Conservation (phyloP, 352 stramenopile species). For the Phytophthora kernoviae region DNA sequence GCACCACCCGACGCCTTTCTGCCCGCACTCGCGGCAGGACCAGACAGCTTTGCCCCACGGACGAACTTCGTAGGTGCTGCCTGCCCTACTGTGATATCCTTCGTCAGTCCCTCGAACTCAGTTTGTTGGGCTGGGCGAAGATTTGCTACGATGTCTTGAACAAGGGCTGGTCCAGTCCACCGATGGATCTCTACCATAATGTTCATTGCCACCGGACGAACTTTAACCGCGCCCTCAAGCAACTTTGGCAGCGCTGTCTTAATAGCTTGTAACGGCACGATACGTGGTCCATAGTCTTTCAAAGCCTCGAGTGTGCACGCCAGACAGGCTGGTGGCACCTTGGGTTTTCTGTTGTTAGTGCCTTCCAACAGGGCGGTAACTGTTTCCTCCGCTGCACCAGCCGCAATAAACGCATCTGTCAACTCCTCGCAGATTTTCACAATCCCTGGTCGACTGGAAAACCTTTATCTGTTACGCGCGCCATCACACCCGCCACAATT, state of each 20-base stretch:
- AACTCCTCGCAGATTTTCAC: slow-evolving; percentile 84
- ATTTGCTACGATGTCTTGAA: slow-evolving; percentile 82
- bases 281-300: slow-evolving; percentile 78
- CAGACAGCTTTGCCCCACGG: slow-evolving; percentile 55
- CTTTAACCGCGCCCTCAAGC: slow-evolving; percentile 85
- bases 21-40: slow-evolving; percentile 10
- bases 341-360: slow-evolving; percentile 88
- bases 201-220: slow-evolving; percentile 78
- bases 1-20: slow-evolving; percentile 14
- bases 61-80: slow-evolving; percentile 74
- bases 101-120: slow-evolving; percentile 79
- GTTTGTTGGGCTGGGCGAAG: slow-evolving; percentile 84
- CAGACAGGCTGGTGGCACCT: slow-evolving; percentile 80
- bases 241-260: slow-evolving; percentile 71
- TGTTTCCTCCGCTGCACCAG: slow-evolving; percentile 77
- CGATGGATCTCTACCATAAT: slow-evolving; percentile 83
- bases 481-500: slow-evolving; percentile 74
- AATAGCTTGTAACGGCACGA: slow-evolving; percentile 72
- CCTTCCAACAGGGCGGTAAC: slow-evolving; percentile 77
- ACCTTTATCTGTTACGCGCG: slow-evolving; percentile 85
- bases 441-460: slow-evolving; percentile 74
- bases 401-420: slow-evolving; percentile 73
- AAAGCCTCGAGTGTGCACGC: slow-evolving; percentile 69
- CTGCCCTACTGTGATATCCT: slow-evolving; percentile 72
- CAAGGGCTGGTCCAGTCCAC: slow-evolving; percentile 74